phyloP scores from a whole-genome alignment of 176 grass and related monocot species.

The Carex scoparia region DNA sequence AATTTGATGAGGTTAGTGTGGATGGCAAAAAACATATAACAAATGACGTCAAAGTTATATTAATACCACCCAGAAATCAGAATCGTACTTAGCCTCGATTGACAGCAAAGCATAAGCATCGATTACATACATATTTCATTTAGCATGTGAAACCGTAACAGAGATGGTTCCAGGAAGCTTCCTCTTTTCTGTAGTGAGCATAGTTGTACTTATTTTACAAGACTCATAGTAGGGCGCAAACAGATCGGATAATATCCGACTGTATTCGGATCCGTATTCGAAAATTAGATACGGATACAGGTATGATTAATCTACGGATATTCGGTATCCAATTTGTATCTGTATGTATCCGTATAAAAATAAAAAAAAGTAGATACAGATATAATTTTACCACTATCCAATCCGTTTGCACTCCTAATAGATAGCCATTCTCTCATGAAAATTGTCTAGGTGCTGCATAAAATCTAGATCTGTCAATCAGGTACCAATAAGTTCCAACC shows the following conservation, averaged over 20 bases:
- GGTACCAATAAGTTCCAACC: not conserved
- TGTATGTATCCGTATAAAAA: too few species aligned
- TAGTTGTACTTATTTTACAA: not conserved
- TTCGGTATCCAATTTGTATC: too few species aligned
- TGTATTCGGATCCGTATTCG: too few species aligned
- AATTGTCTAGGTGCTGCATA: not conserved
- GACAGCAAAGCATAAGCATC: slow-evolving; percentile 24
- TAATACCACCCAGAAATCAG: not conserved
- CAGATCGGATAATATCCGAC: too few species aligned
- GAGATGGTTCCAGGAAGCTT: slow-evolving; percentile 1
- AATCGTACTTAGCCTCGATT: not conserved
- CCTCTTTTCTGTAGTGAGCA: slow-evolving; percentile 1
- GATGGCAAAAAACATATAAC: not conserved
- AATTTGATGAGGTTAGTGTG: not conserved
- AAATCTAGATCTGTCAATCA: not conserved
- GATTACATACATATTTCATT: not conserved
- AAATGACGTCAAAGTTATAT: not conserved
- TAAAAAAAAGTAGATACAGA: too few species aligned
- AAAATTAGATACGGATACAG: too few species aligned
- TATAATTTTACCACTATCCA: too few species aligned
- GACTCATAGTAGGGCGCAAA: not conserved
- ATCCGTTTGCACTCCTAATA: not conserved
- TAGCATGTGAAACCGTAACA: slow-evolving; percentile 14
- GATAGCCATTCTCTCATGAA: not conserved
- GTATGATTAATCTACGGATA: too few species aligned